Conservation (phyloP, 441 rosid species). For the Daphne laureola region DNA sequence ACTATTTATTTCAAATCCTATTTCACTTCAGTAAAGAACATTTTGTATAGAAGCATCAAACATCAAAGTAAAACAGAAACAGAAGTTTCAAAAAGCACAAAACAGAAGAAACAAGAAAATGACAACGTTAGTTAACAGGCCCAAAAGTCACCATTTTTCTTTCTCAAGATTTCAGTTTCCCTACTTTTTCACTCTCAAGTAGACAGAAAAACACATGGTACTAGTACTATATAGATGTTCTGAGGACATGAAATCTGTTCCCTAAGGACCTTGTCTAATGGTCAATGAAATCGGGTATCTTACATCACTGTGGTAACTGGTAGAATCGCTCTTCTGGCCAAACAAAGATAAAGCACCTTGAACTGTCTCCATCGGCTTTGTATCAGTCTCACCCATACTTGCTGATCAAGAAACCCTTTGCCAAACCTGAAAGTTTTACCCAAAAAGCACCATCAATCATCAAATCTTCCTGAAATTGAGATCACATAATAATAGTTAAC, state of each 20-base stretch:
- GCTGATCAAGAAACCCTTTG: neutral
- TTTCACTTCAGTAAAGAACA: too few species aligned
- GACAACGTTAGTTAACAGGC: neutral
- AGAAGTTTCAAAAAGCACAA: neutral
- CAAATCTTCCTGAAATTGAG: too few species aligned
- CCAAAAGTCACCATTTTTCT: neutral
- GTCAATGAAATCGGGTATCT: constrained; percentile 1
- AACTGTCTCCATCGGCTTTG: constrained; percentile 45
- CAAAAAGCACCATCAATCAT: too few species aligned
- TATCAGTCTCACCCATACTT: constrained; percentile 46
- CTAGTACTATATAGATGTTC: neutral
- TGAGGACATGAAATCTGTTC: too few species aligned
- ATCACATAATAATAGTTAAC: too few species aligned
- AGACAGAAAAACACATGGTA: neutral
- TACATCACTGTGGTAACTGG: constrained; percentile 19
- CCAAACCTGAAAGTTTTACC: too few species aligned
- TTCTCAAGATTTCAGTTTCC: too few species aligned
- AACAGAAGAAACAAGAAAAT: neutral
- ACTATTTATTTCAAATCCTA: too few species aligned
- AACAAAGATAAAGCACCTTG: constrained; percentile 44
- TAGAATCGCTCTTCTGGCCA: constrained; percentile 24
- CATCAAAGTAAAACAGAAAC: too few species aligned
- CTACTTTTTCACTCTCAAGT: too few species aligned
- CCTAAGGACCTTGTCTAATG: too few species aligned
- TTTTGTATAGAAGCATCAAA: too few species aligned